Evolutionary conservation across 169 alveolate genomes (phyloP), one percentile per base, ranked within the genome.

Genomic region (Plasmodium adleri): DNA sequence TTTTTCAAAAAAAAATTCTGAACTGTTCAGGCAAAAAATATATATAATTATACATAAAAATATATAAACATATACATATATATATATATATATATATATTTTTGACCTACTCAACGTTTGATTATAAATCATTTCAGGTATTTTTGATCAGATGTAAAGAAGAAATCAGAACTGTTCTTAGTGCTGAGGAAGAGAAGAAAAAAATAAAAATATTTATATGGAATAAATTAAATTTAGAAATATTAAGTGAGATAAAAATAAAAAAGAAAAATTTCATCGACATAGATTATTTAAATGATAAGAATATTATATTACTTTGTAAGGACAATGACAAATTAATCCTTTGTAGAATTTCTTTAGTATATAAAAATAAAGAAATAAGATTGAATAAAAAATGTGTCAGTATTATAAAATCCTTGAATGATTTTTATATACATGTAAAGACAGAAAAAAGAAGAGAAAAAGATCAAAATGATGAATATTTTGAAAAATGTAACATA

Each of bases 111-210:
- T 28, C 43, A 1, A 28, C 2, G 43, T 28, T 28, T 28, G 43
- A 3, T 28, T 28, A 0, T 3, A 4, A 3, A 28, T 28, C 43
- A 1, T 28, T 64, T 10, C 56, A 76, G 89, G 89, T 76, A 32
- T 50, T 45, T 47, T 15, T 76, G 67, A 22, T 76, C 63, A 64
- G 74, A 72, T 76, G 89, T 47, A 76, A 43, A 50, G 89, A 76
- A 63, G 28, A 52, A 7, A 12, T 50, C 12, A 76, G 60, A 64
- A 64, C 66, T 26, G 54, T 66, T 22, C 67, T 76, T 26, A 76
- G 89, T 59, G 72, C 39, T 7, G 89, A 78, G 26, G 89, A 78
- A 20, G 32, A 24, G 39, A 78, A 50, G 26, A 50, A 24, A 13
- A 52, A 28, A 15, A 47, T 78, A 45, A 63, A 58, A 15, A 64